Evolutionary conservation across 75 land plant genomes (phyloP).

Genomic region (Cupressus sempervirens): DNA sequence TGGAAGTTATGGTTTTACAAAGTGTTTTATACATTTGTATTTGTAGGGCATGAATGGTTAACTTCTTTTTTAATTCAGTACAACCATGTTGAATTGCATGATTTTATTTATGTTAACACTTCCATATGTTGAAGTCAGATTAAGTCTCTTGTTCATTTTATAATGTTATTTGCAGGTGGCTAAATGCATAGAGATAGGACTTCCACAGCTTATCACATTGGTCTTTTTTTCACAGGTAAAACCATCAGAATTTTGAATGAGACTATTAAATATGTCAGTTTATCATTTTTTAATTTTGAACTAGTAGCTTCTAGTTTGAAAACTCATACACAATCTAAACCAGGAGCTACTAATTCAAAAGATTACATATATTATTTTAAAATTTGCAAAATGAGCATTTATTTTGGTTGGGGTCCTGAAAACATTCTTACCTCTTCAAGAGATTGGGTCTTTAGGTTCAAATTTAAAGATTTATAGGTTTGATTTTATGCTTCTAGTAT

Average conservation of each 20-base stretch:
- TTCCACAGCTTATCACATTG: slow-evolving; percentile 71
- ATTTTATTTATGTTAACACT: background rate
- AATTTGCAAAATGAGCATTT: background rate
- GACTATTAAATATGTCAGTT: no score
- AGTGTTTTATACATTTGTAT: background rate
- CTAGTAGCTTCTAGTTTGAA: no score
- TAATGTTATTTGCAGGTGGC: slow-evolving; percentile 45
- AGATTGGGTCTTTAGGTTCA: background rate
- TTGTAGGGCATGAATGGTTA: background rate
- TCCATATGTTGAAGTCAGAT: background rate
- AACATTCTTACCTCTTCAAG: background rate
- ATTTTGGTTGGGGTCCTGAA: background rate
- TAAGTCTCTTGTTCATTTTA: background rate
- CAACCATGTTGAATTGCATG: background rate
- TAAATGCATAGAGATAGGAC: slow-evolving; percentile 81
- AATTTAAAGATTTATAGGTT: background rate
- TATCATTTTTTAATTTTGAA: no score
- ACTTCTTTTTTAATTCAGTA: background rate
- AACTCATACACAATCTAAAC: no score
- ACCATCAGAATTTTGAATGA: background rate
- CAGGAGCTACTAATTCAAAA: no score
- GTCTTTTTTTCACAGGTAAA: slow-evolving; percentile 81
- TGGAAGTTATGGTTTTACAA: background rate
- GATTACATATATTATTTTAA: no score
- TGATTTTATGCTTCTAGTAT: background rate